Percentiles rank a stretch among this genome's conserved stretches.
Evolutionary conservation across 306 rosid genomes (phyloP).

Genomic region (Rosa persica): DNA sequence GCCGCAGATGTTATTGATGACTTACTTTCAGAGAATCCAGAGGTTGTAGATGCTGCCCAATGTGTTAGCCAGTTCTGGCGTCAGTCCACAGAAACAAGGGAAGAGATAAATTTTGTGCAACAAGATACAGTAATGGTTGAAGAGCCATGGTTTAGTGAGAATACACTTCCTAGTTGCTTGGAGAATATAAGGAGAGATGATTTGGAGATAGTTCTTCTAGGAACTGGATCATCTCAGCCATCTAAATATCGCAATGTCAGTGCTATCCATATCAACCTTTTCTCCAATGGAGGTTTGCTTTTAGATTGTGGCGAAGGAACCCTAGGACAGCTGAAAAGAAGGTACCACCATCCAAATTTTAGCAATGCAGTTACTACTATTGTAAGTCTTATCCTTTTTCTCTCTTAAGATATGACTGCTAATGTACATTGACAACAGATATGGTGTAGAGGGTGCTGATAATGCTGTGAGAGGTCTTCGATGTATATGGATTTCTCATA

Average conservation of each 20-base stretch:
- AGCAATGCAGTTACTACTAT: slow-evolving; percentile 7
- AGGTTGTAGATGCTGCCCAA: slow-evolving; percentile 68
- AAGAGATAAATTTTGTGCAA: slow-evolving; percentile 29
- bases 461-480: slow-evolving; percentile 61
- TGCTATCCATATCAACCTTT: slow-evolving; percentile 82
- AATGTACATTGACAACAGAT: slow-evolving; percentile 52
- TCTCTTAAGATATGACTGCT: slow-evolving; percentile 4
- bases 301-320: slow-evolving; percentile 98
- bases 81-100: slow-evolving; percentile 38
- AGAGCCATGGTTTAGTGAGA: slow-evolving; percentile 76
- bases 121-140: slow-evolving; percentile 49
- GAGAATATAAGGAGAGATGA: slow-evolving; percentile 81
- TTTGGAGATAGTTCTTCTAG: slow-evolving; percentile 93
- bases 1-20: slow-evolving; percentile 59
- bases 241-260: slow-evolving; percentile 92
- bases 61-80: slow-evolving; percentile 63
- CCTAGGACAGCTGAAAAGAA: slow-evolving; percentile 90
- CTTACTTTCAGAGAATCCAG: slow-evolving; percentile 74
- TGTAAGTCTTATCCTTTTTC: background rate
- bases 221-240: slow-evolving; percentile 98
- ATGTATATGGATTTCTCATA: slow-evolving; percentile 93
- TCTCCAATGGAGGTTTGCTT: slow-evolving; percentile 75
- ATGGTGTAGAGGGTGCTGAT: slow-evolving; percentile 82
- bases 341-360: slow-evolving; percentile 37
- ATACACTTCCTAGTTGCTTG: slow-evolving; percentile 66